These are phyloP conservation scores for Stephania japonica DNA, from an alignment of 164 flowering plant genomes.

Conservation along the genomic window DNA sequence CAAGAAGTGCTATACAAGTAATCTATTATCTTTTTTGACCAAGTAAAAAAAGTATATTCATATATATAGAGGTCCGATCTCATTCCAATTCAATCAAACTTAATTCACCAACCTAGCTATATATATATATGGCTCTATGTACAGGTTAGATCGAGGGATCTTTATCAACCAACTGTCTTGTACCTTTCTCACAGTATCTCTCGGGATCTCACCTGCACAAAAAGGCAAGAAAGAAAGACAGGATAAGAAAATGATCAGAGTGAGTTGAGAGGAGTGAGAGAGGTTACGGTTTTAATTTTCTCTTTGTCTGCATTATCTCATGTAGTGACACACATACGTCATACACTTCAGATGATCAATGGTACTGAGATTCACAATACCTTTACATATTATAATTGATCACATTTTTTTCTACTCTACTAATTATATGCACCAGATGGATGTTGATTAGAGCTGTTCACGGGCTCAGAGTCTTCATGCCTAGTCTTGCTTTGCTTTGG, in stretches of 20 bases:
- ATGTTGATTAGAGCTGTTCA: too few species aligned
- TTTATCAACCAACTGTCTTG: slow-evolving; percentile 5
- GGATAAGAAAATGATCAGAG: neutral
- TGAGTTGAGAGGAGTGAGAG: neutral
- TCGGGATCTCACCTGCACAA: slow-evolving; percentile 14
- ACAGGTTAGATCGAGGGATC: slow-evolving; percentile 4
- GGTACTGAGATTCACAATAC: neutral
- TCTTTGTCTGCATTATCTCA: neutral
- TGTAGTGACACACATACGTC: neutral
- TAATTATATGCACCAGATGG: neutral
- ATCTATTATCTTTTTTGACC: neutral
- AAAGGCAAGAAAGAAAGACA: neutral
- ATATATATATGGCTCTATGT: neutral
- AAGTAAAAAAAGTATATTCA: too few species aligned
- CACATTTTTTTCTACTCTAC: neutral
- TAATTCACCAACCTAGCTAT: slow-evolving; percentile 4
- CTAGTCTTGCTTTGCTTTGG: too few species aligned
- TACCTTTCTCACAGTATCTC: slow-evolving; percentile 12
- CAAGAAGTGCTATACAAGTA: slow-evolving; percentile 1
- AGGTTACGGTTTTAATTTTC: neutral
- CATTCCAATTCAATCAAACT: neutral
- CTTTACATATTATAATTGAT: neutral
- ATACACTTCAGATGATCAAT: neutral
- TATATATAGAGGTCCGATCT: neutral
- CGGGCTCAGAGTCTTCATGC: too few species aligned